Evolutionary conservation across 371 early-diverging fungal species (phyloP), one percentile per base, ranked within the genome.

Genomic region (Mucor piriformis): DNA sequence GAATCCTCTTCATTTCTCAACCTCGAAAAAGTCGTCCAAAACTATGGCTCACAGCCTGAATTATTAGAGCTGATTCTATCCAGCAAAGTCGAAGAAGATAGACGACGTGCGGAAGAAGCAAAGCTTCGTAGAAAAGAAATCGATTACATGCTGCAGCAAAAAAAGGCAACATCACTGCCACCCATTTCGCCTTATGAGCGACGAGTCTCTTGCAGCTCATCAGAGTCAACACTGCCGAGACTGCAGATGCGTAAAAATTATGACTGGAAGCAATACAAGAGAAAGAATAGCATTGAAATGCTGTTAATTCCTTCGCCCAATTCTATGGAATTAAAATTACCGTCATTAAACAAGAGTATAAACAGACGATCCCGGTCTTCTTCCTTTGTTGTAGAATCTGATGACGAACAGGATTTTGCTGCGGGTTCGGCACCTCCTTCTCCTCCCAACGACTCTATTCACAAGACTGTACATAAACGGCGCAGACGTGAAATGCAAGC

Each of bases 401-500:
- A 20, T 15, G 24, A 54, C 2, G 34, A 50, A 23, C 18, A 40
- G 18, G 25, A 27, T n/a, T 15, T 34, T 46, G 46, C 64, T 64
- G 53, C 55, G 54, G 54, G 59, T 23, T 54, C 54, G 35, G 57
- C 60, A 16, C 38, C 51, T 43, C 38, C 51, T n/a, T 38, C 57
- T 33, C 35, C 42, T 21, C 18, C 27, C 23, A 16, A 35, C 13
- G 11, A 16, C 13, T 21, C 20, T 13, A 50, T 50, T 11, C 24
- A 29, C 8, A 16, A 23, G 7, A 57, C 27, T 33, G 40, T 66
- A 58, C 49, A 71, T 29, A 83, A 78, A 53, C 74, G 80, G 12
- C 81, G 80, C 49, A 72, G 80, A 50, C 72, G 82, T 15, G 82
- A 79, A 61, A 81, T 83, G 77, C 82, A 81, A 35, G 74, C 82